Conservation (phyloP, 768 basidiomycete species). For the Kwoniella sp. region DNA sequence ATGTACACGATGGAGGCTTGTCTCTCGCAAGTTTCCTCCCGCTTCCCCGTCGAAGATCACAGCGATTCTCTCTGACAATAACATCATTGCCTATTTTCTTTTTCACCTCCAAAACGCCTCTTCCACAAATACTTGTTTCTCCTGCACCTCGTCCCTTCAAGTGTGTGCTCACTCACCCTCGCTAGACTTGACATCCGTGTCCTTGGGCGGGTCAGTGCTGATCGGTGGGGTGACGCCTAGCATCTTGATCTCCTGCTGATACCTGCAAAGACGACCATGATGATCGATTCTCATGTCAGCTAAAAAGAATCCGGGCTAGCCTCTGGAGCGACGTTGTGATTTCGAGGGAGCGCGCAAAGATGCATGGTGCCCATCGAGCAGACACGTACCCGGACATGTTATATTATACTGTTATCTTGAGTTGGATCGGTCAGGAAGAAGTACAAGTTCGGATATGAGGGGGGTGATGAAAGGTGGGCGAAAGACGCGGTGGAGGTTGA, state of each 20-base stretch:
- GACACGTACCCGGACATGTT: slow-evolving; percentile 11
- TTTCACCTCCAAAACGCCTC: background rate
- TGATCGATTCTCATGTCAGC: background rate
- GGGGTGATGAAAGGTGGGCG: background rate
- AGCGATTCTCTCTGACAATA: too few species aligned
- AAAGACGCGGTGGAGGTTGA: background rate
- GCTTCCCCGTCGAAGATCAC: too few species aligned
- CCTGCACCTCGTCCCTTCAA: too few species aligned
- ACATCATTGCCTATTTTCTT: background rate
- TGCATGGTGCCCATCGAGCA: too few species aligned
- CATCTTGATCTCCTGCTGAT: slow-evolving; percentile 35
- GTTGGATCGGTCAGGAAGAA: background rate
- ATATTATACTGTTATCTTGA: background rate
- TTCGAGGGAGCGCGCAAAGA: too few species aligned
- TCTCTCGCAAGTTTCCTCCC: too few species aligned
- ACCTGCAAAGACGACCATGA: background rate
- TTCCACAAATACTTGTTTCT: background rate
- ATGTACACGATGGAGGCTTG: too few species aligned
- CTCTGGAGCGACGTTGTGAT: too few species aligned
- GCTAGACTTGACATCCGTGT: slow-evolving; percentile 45
- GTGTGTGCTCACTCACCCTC: slow-evolving; percentile 43
- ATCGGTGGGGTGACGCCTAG: slow-evolving; percentile 55
- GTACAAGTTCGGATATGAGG: background rate
- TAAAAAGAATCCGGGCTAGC: too few species aligned
- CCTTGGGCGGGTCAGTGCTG: slow-evolving; percentile 51